Percentiles rank a stretch among this genome's conserved stretches.
phyloP scores from a whole-genome alignment of 139 green algal genomes.

The Chloropicon primus region DNA sequence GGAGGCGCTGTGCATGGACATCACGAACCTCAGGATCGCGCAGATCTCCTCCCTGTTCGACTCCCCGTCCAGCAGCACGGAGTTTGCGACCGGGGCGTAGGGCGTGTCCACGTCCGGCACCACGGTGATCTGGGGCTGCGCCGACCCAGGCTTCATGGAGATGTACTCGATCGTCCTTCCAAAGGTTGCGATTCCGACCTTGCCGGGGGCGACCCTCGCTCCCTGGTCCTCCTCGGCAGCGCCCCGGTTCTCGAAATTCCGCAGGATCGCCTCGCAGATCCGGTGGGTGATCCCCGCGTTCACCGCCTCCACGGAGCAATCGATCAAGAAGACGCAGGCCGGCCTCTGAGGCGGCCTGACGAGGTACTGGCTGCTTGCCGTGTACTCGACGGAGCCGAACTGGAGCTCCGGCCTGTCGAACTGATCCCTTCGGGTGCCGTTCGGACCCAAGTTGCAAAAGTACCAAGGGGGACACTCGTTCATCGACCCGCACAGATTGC shows the following conservation, averaged over 20 bases:
- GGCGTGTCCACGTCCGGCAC: conserved; percentile 52
- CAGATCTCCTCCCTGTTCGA: neutral
- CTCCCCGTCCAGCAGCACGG: neutral
- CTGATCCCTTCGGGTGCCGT: conserved; percentile 43
- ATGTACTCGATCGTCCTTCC: conserved; percentile 76
- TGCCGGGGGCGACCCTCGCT: conserved; percentile 19
- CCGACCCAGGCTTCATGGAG: conserved; percentile 20
- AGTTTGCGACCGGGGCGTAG: conserved; percentile 13
- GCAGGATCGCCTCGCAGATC: conserved; percentile 40
- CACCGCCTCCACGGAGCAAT: conserved; percentile 47
- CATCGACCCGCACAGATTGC: conserved; percentile 56
- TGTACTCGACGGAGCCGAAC: conserved; percentile 55
- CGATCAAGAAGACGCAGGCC: conserved; percentile 73
- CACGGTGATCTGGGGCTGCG: conserved; percentile 54
- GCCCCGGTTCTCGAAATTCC: neutral
- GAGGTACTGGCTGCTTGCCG: conserved; percentile 49
- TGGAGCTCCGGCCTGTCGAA: conserved; percentile 57
- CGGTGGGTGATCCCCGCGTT: conserved; percentile 42
- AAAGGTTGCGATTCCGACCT: conserved; percentile 65
- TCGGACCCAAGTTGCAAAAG: conserved; percentile 48
- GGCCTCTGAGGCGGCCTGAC: conserved; percentile 58
- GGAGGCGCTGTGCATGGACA: neutral
- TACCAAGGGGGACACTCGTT: conserved; percentile 54
- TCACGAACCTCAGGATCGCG: neutral
- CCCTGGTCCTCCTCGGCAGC: conserved; percentile 46